These are phyloP conservation scores for Pythium aquatile DNA, from an alignment of 352 stramenopile species.

Conservation along the genomic window DNA sequence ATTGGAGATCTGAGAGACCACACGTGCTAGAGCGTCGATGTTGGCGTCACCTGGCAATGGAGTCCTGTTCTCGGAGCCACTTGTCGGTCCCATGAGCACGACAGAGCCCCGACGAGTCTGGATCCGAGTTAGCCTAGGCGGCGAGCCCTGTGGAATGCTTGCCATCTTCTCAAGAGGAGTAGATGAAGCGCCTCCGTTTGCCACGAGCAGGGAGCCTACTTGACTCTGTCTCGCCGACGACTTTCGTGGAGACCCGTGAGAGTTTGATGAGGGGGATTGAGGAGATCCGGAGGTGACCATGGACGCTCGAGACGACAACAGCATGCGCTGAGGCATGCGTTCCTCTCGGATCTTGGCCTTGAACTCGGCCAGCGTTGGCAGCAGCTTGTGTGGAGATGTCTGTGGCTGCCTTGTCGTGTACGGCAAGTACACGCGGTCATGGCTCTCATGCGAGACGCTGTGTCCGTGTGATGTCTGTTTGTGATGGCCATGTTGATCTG, in stretches of 20 bases:
- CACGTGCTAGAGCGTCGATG: slow-evolving; percentile 19
- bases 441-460: neutral
- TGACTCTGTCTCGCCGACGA: neutral
- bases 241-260: neutral
- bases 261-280: neutral
- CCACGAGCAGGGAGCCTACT: neutral
- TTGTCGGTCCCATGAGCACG: neutral
- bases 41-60: neutral
- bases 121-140: slow-evolving; percentile 5
- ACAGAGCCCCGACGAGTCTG: slow-evolving; percentile 16
- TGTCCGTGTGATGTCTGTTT: neutral
- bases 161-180: neutral
- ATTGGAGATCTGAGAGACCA: neutral
- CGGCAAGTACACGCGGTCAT: slow-evolving; percentile 43
- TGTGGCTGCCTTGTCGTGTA: slow-evolving; percentile 67
- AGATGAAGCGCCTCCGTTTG: neutral
- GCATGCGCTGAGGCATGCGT: slow-evolving; percentile 35
- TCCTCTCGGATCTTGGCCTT: slow-evolving; percentile 43
- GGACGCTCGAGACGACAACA: slow-evolving; percentile 22
- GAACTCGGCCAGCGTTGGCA: slow-evolving; percentile 52
- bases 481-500: neutral
- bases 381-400: slow-evolving; percentile 36
- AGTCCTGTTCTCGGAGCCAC: neutral
- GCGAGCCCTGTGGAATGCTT: neutral
- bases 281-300: slow-evolving; percentile 2